Percentiles rank a stretch among this genome's conserved stretches.
Evolutionary conservation across 2,329 filamentous ascomycete genomes (phyloP).

Genomic region (Pseudogymnoascus sp.): DNA sequence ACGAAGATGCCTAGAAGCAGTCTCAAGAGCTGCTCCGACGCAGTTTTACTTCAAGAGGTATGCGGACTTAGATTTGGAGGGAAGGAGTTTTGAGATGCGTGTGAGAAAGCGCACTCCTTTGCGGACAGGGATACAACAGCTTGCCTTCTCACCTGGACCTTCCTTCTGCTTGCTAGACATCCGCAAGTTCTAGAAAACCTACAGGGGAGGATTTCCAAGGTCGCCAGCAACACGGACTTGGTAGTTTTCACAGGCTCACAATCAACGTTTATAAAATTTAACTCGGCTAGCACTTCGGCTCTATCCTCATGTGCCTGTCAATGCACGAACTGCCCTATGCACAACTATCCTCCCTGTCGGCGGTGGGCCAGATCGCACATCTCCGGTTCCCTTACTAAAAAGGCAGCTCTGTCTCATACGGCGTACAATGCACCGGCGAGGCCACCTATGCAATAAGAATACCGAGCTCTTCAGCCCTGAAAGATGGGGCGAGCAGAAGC

Average conservation of each 20-base stretch:
- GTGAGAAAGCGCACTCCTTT: slow-evolving; percentile 19
- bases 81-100: slow-evolving; percentile 22
- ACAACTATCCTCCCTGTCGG: slow-evolving; percentile 26
- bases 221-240: slow-evolving; percentile 11
- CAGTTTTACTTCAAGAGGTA: slow-evolving; percentile 30
- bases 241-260: slow-evolving; percentile 8
- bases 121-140: slow-evolving; percentile 16
- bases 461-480: slow-evolving; percentile 30
- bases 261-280: not conserved
- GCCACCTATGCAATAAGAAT: slow-evolving; percentile 25
- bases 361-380: slow-evolving; percentile 25
- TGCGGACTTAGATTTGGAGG: slow-evolving; percentile 26
- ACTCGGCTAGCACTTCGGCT: slow-evolving; percentile 18
- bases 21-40: slow-evolving; percentile 29
- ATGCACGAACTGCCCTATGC: slow-evolving; percentile 20
- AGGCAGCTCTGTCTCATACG: slow-evolving; percentile 23
- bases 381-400: slow-evolving; percentile 25
- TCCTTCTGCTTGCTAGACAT: slow-evolving; percentile 15
- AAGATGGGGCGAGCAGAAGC: slow-evolving; percentile 32
- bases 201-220: not conserved
- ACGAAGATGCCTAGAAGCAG: slow-evolving; percentile 27
- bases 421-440: slow-evolving; percentile 26
- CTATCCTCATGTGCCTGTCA: slow-evolving; percentile 26
- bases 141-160: slow-evolving; percentile 15
- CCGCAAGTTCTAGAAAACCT: slow-evolving; percentile 12